A percentile compares a stretch with the other conserved stretches of the same genome.
Conservation (phyloP, 805 yeast species). For the Wickerhamomyces chambardii region DNA sequence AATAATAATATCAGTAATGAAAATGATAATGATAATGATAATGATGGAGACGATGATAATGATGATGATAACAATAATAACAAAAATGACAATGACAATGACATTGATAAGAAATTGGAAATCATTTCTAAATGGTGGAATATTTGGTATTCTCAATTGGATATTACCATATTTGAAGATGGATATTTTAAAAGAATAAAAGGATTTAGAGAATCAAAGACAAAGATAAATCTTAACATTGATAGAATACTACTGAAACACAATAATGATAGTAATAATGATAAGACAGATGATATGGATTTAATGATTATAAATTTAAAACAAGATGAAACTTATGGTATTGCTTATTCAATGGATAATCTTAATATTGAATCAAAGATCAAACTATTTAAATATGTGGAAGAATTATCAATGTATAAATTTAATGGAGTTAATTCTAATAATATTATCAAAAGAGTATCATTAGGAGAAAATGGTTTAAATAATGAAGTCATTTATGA, state of each 20-base stretch:
- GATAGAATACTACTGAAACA: no score
- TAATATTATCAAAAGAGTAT: neutral
- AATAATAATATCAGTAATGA: neutral
- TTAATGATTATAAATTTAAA: no score
- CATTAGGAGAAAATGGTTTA: conserved; percentile 7
- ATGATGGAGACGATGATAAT: neutral
- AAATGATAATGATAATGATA: neutral
- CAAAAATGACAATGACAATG: neutral
- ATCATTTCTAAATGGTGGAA: conserved; percentile 26
- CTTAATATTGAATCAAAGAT: conserved; percentile 2
- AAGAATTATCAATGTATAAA: conserved; percentile 9
- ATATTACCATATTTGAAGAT: conserved; percentile 15
- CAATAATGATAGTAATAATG: neutral
- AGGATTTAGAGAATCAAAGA: conserved; percentile 20
- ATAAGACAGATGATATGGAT: neutral
- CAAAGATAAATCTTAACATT: conserved; percentile 6
- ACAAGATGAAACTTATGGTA: neutral
- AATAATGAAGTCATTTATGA: conserved; percentile 17
- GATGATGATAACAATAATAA: neutral
- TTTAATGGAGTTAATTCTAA: conserved; percentile 2
- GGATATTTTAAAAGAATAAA: conserved; percentile 23
- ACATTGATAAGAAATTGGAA: neutral
- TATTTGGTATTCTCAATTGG: conserved; percentile 22
- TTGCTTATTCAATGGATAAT: neutral
- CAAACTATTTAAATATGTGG: conserved; percentile 13